Evolutionary conservation across 2,329 filamentous ascomycete genomes (phyloP).

Genomic region (Colletotrichum sp.): DNA sequence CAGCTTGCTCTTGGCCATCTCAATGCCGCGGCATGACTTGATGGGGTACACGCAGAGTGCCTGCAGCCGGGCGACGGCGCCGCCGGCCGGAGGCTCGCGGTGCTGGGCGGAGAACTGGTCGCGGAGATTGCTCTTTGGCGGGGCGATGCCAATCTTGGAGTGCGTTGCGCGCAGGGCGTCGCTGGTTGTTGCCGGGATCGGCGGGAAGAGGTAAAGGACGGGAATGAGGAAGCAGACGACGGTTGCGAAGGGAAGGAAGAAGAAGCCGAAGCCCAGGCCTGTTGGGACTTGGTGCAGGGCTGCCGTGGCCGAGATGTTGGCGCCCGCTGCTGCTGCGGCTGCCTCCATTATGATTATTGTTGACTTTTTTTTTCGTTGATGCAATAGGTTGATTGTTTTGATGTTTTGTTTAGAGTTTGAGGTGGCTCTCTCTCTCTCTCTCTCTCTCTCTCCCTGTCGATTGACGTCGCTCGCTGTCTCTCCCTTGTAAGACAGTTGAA

Average conservation of each 20-base stretch:
- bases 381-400: neutral
- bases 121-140: slow-evolving; percentile 41
- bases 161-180: slow-evolving; percentile 63
- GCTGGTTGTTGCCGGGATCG: slow-evolving; percentile 54
- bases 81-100: slow-evolving; percentile 15
- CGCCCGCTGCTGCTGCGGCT: neutral
- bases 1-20: slow-evolving; percentile 69
- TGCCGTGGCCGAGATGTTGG: neutral
- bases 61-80: slow-evolving; percentile 42
- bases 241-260: slow-evolving; percentile 48
- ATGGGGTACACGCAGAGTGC: slow-evolving; percentile 83
- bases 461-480: neutral
- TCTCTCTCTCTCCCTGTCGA: neutral
- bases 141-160: slow-evolving; percentile 48
- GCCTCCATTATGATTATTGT: neutral
- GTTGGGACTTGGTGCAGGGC: neutral
- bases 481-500: slow-evolving; percentile 3
- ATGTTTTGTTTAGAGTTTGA: neutral
- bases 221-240: slow-evolving; percentile 58
- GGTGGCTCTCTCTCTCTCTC: neutral
- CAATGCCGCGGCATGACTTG: slow-evolving; percentile 81
- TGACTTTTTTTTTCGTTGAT: neutral
- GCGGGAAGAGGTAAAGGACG: slow-evolving; percentile 59
- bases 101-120: slow-evolving; percentile 22
- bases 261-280: slow-evolving; percentile 28